Evolutionary conservation across 2,329 filamentous ascomycete genomes (phyloP).

Genomic region (Volutella citrinella): DNA sequence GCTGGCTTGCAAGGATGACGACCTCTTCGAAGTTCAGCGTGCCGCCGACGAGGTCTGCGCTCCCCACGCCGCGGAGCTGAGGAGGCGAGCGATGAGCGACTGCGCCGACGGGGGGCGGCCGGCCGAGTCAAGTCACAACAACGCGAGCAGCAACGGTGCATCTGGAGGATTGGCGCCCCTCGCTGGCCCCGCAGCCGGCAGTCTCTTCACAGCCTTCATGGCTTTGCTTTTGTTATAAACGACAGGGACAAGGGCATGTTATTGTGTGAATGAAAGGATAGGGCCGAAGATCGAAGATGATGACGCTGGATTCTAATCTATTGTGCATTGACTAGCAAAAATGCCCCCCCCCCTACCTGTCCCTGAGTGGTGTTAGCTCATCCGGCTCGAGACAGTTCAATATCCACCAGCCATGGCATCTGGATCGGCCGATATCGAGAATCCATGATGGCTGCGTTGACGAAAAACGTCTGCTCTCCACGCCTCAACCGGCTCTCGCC

Average conservation of each 20-base stretch:
- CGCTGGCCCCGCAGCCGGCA: slow-evolving; percentile 25
- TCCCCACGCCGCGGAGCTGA: slow-evolving; percentile 13
- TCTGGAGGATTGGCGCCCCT: too few species aligned
- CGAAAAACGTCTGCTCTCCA: slow-evolving; percentile 53
- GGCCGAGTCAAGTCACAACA: slow-evolving; percentile 11
- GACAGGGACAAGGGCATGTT: slow-evolving; percentile 2
- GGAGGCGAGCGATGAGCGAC: too few species aligned
- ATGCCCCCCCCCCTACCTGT: too few species aligned
- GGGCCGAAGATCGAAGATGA: too few species aligned
- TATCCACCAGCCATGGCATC: slow-evolving; percentile 50
- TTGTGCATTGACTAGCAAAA: not conserved
- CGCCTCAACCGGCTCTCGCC: slow-evolving; percentile 28
- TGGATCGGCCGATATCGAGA: slow-evolving; percentile 40
- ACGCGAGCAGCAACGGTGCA: slow-evolving; percentile 14
- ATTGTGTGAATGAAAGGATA: too few species aligned
- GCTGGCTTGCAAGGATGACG: slow-evolving; percentile 30
- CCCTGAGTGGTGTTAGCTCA: too few species aligned
- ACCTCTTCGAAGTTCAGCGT: slow-evolving; percentile 30
- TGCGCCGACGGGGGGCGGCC: too few species aligned
- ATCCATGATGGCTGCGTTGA: slow-evolving; percentile 57
- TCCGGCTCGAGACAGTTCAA: slow-evolving; percentile 36
- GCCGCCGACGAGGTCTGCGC: slow-evolving; percentile 31
- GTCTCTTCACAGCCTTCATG: slow-evolving; percentile 28
- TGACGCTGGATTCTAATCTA: not conserved
- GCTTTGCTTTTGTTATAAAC: slow-evolving; percentile 33